Base-by-base conservation (phyloP, 1,284 basidiomycete species). In the Moesziomyces globuligerus region DNA sequence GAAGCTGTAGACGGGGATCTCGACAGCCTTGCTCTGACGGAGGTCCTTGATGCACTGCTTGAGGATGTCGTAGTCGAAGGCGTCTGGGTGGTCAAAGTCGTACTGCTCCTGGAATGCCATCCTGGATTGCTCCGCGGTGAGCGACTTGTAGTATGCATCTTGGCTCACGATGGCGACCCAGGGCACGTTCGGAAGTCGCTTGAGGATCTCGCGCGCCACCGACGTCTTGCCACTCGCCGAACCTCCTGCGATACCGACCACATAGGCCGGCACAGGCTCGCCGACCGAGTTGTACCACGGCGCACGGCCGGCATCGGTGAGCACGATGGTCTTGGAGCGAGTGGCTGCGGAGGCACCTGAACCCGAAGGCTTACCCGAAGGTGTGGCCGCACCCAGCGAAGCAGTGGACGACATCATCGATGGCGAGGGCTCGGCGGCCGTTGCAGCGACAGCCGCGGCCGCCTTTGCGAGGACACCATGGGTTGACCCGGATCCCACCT, bases 1-100 rank as follows among this genome's bases (percentile, higher is more conserved):
- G 82, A 98, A 98, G 1, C 93, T 95, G 83, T 98, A 98, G 9
- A 95, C 88, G 0, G 95, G 94, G 54, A 97, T 93, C 37, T 80
- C 74, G 10, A 85, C 85, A 0, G 85, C 83, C 43, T 81, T 88
- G 77, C 92, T 91, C 7, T 88, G 85, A 83, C 94, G 96, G 61
- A 98, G 84, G 18, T 78, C 70, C 25, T 87, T 83, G 42, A 97
- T 83, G 81, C 93, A 95, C 89, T 95, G 70, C 25, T 58, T 89
- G 76, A 98, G 94, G 75, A 93, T 85, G 3, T 89, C 87, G 87
- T 92, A 91, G 83, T 98, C 95, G 54, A 98, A 91, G 1, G 94
- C 90, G 82, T 92, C 88, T 4, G 95, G 95, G 76, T 94, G 92
- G 80, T 98, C 95, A 83, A 98, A 91, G 81, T 98, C 94, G 70